Base-by-base conservation (phyloP, 305 asterid species). In the Solanum aculeatissimum region DNA sequence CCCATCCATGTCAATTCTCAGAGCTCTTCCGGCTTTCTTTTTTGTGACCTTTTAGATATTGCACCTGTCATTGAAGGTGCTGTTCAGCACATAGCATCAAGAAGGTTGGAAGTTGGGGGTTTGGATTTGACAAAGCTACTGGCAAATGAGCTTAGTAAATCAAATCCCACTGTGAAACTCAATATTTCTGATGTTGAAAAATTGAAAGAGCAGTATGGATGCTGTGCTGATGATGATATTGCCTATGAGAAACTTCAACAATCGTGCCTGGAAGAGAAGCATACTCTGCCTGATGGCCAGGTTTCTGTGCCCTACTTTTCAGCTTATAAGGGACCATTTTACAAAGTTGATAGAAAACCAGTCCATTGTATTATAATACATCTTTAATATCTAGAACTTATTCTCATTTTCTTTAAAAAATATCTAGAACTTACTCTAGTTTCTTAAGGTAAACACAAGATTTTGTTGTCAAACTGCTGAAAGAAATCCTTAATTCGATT, bases 11-110 rank as follows among this genome's bases (percentile, higher is more conserved):
- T 54, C 54, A 51, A 54, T 79, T 32, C 32, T 78, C 8, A 11
- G 21, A 1, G 49, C 54, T 78, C 49, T 54, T 12, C 51, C 14
- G 27, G 29, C 29, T 79, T 19, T 54, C 21, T 29, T 18, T 29
- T 62, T 27, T 69, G 13, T 54, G 25, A 82, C 53, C 55, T 82
- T 32, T 68, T 94, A 96, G 99, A 97, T 91, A 95, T 97, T 89
- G 98, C 99, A 58, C 93, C 98, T 66, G 98, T 97, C 51, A 94
- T 97, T 81, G 99, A 97, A 87, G 99, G 99, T 85, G 99, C 98
- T 19, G 98, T 97, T 87, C 99, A 97, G 88, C 98, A 94, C 86
- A 92, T 97, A 86, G 97, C 98, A 71, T 97, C 98, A 43, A 91
- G 98, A 91, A 92, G 99, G 90, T 86, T 95, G 86, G 99, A 97